Evolutionary conservation across 805 yeast species (phyloP), one percentile per base, ranked within the genome.

Genomic region (Dipodascus geniculatus): DNA sequence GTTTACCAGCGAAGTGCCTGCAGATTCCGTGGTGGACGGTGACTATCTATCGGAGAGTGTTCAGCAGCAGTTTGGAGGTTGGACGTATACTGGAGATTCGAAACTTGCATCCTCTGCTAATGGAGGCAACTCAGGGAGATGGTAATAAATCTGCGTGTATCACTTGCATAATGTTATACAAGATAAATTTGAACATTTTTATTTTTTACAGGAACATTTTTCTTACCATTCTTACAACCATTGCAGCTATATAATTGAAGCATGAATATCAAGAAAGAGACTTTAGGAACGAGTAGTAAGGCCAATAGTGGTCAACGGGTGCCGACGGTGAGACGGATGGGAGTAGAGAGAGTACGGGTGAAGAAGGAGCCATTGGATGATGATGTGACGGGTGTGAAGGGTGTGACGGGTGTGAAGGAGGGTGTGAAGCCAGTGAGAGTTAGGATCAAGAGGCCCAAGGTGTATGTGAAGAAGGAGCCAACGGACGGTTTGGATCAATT

Each of bases 61-160:
- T n/a, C 99, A 93, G 69, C 82, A 85, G 66, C 98, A 93, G 71
- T 93, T 93, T 74, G 98, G 96, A 49, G 98, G 99, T 3, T 93
- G 99, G 99, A 91, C 98, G 1, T 91, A 90, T 68, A 66, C 71
- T 22, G 69, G 44, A 4, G 44, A 38, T n/a, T 38, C 44, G 20
- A 38, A 38, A 17, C 44, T 38, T 9, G 19, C 44, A 38, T 38
- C 44, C 17, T 17, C 44, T n/a, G 20, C 20, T 17, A 38, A 38
- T 38, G 44, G 44, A n/a, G 44, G 44, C 17, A 38, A 17, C 19
- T 38, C 44, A 11, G 44, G 44, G 20, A 38, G 44, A 17, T 38
- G 44, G 44, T 38, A 38, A 38, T 14, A 28, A 28, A 28, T 28
- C 33, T 28, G 33, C 33, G 33, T 6, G 33, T 28, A 28, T 28